Evolutionary conservation across 495 filamentous ascomycete species (phyloP), one percentile per base, ranked within the genome.

Genomic region (Pseudotulostoma volvatum): DNA sequence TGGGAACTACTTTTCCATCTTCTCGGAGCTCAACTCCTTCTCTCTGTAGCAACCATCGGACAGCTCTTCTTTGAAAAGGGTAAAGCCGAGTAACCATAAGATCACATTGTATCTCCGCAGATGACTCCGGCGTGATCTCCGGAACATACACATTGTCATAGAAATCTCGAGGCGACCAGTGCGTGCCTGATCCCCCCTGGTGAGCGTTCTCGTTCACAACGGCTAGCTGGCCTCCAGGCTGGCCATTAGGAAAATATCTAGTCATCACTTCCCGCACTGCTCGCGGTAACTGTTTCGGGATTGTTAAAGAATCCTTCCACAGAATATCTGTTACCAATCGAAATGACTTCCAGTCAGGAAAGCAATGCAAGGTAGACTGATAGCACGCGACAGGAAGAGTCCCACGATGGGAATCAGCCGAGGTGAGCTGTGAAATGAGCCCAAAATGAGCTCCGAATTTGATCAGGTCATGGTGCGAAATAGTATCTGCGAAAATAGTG

Each of bases 51-150:
- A 87, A 58, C 79, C 81, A 87, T 33, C 66, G 55, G 3, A 85
- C 67, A n/a, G 81, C 69, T 44, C 81, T 63, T 41, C 68, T 65
- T 49, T 87, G 81, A 45, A 84, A 87, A 0, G 79, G 76, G 48
- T 77, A 80, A 3, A 85, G 59, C 18, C 67, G 48, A 42, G 64
- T 75, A 9, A 63, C 50, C 3, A 73, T 45, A 7, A 60, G 33
- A 11, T 49, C 48, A 31, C 59, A 58, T 44, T 57, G 52, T 2
- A 75, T 54, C n/a, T 55, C 36, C 9, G 52, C 52, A 14, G 69
- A 56, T 31, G 64, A 31, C 1, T 50, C 40, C 33, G 51, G 30
- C 16, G 57, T 59, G 23, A 56, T 53, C 3, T 44, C 37, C 4
- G 78, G 76, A 18, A 78, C 67, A 52, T 80, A 66, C 11, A 77